Evolutionary conservation across 148 eudicot genomes (phyloP).

Genomic region (Chenopodium suecicum): DNA sequence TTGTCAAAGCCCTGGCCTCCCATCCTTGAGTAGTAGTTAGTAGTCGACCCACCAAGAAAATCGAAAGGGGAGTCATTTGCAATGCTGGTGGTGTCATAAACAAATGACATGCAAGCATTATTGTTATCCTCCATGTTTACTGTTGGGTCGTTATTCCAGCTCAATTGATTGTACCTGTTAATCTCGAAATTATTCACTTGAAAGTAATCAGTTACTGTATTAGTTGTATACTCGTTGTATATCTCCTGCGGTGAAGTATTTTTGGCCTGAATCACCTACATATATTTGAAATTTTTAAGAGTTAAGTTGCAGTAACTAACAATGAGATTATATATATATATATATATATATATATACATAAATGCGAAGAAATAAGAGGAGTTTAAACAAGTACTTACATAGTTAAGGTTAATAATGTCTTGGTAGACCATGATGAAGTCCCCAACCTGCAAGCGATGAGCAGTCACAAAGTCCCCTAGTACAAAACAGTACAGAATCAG

Average conservation of each 20-base stretch:
- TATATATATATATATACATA: background rate
- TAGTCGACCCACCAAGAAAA: conserved; percentile 44
- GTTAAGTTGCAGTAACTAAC: background rate
- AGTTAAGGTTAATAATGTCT: conserved; percentile 49
- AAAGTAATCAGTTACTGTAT: conserved; percentile 29
- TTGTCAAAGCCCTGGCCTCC: conserved; percentile 30
- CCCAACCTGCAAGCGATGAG: conserved; percentile 55
- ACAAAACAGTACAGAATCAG: conserved; percentile 5
- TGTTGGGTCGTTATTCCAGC: conserved; percentile 32
- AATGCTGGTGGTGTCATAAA: conserved; percentile 48
- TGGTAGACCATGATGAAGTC: conserved; percentile 66
- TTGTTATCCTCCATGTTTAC: conserved; percentile 16
- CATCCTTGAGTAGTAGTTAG: conserved; percentile 32
- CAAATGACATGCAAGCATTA: conserved; percentile 36
- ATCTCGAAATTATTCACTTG: conserved; percentile 31
- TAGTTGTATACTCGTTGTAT: conserved; percentile 20
- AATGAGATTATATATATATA: background rate
- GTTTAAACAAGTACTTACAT: conserved; percentile 38
- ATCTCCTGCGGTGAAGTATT: conserved; percentile 44
- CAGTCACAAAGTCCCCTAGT: conserved; percentile 59
- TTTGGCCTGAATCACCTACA: conserved; percentile 64
- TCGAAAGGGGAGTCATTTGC: conserved; percentile 50
- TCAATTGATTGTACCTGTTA: conserved; percentile 29
- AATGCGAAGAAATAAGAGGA: background rate
- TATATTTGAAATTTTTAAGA: background rate